Evolutionary conservation across 2,329 filamentous ascomycete genomes (phyloP), one percentile per base, ranked within the genome.

Genomic region (Exophiala aquamarina): DNA sequence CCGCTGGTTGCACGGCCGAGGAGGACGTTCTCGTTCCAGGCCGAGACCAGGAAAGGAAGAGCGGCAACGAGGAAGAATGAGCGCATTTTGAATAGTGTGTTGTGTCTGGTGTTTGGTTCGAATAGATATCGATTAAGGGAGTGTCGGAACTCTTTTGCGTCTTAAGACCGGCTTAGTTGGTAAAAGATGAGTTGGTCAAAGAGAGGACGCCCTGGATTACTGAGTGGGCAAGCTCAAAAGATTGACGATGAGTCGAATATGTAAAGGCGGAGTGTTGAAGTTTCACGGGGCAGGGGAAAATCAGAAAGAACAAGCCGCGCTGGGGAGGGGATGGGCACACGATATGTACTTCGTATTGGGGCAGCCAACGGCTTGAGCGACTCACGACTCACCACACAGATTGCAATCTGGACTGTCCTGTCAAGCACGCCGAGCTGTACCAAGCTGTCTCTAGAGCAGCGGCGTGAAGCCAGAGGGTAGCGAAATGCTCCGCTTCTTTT

Each of bases 21-120:
- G 23, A 57, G 49, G 23, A 38, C 32, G 33, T 34, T 26, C 23
- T 52, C 45, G 26, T 46, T 33, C 52, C 42, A 49, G 17, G 45
- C 52, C 8, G 41, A 49, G 4, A 33, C 48, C 8, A 52, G 42
- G 23, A 52, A 39, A 10, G 49, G 49, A 11, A 55, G 45, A 7
- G 32, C 41, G 3, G 44, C 40, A 19, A 52, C 15, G 38, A 53
- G 34, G 23, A 41, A 21, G 44, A 44, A 46, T 15, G 41, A 44
- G 26, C 50, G 53, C 53, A 56, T 53, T 13, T 43, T 44, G 35
- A 37, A 19, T 37, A 17, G 35, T 14, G n/a, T 37, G 26, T 9
- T 3, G 6, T 13, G 19, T 6, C 26, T 28, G 14, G 28, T 18
- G 32, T 20, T 1, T 3, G 18, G 35, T 37, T 37, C 6, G 11